Evolutionary conservation across 2,329 filamentous ascomycete genomes (phyloP).

Genomic region (Shiraia sp.): DNA sequence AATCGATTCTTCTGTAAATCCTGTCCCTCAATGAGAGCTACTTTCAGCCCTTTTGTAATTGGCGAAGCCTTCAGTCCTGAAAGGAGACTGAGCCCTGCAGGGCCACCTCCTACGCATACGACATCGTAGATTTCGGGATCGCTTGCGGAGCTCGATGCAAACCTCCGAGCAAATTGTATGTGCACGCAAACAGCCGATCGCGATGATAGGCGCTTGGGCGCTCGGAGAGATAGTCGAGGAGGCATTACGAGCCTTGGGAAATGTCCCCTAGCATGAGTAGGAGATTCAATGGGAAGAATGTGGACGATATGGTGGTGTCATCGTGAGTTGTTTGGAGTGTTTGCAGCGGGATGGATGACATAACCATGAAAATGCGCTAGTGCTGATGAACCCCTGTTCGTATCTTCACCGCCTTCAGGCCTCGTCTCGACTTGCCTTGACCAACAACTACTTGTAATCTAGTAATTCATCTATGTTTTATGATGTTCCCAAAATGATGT

Average conservation of each 20-base stretch:
- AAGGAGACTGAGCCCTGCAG: conserved; percentile 75
- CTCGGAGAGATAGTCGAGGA: conserved; percentile 31
- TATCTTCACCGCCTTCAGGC: neutral
- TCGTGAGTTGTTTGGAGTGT: conserved; percentile 27
- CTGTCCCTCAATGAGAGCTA: conserved; percentile 90
- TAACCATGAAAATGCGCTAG: conserved; percentile 7
- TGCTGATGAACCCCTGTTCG: neutral
- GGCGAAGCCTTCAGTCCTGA: conserved; percentile 63
- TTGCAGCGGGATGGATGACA: conserved; percentile 18
- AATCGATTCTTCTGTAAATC: conserved; percentile 71
- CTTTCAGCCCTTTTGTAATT: conserved; percentile 73
- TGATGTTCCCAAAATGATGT: too few species aligned
- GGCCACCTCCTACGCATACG: conserved; percentile 87
- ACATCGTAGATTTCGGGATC: conserved; percentile 84
- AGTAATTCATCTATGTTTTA: too few species aligned
- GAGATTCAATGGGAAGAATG: conserved; percentile 10
- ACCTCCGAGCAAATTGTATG: conserved; percentile 27
- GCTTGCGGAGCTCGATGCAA: conserved; percentile 37
- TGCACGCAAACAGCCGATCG: conserved; percentile 16
- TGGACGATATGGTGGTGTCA: conserved; percentile 29
- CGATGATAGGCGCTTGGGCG: conserved; percentile 18
- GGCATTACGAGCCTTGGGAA: conserved; percentile 34
- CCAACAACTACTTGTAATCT: too few species aligned
- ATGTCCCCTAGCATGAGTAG: conserved; percentile 21
- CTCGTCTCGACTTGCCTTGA: too few species aligned